Evolutionary conservation across 108 stramenopile species (phyloP).

Genomic region (Cylindrotheca closterium): DNA sequence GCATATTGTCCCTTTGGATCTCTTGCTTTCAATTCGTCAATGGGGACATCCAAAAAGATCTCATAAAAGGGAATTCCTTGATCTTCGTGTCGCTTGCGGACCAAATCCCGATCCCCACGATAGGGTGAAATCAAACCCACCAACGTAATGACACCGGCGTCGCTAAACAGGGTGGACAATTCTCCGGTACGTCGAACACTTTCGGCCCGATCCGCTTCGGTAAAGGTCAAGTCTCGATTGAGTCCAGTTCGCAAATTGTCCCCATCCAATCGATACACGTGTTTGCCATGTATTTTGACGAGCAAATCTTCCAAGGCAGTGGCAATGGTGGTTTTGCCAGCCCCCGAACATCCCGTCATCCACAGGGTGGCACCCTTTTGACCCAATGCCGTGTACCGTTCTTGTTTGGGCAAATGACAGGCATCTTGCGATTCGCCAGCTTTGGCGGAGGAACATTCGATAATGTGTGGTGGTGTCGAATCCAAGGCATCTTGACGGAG

Average conservation of each 20-base stretch:
- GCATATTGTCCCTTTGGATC: constrained; percentile 93
- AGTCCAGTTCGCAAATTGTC: constrained; percentile 96
- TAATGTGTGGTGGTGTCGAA: constrained; percentile 94
- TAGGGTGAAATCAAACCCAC: constrained; percentile 96
- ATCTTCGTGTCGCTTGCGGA: constrained; percentile 93
- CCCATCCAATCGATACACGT: constrained; percentile 96
- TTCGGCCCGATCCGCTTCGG: constrained; percentile 94
- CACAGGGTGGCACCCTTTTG: constrained; percentile 98
- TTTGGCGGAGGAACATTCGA: constrained; percentile 92
- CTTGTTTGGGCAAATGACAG: constrained; percentile 87
- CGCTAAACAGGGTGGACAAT: constrained; percentile 93
- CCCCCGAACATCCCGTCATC: constrained; percentile 97
- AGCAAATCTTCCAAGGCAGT: constrained; percentile 94
- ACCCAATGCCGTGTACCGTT: constrained; percentile 86
- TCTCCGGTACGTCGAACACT: constrained; percentile 95
- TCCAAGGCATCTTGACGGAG: constrained; percentile 77
- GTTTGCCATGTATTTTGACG: constrained; percentile 92
- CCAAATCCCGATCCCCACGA: constrained; percentile 89
- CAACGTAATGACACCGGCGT: constrained; percentile 94
- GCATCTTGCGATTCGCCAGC: constrained; percentile 90
- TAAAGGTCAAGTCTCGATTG: constrained; percentile 95
- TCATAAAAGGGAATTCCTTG: constrained; percentile 98
- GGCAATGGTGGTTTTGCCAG: constrained; percentile 98
- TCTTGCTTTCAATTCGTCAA: constrained; percentile 85
- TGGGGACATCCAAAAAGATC: constrained; percentile 97